A percentile compares a stretch with the other conserved stretches of the same genome.
These are phyloP conservation scores for Globisporangium canariense DNA, from an alignment of 352 stramenopile genomes.

Conservation along the genomic window DNA sequence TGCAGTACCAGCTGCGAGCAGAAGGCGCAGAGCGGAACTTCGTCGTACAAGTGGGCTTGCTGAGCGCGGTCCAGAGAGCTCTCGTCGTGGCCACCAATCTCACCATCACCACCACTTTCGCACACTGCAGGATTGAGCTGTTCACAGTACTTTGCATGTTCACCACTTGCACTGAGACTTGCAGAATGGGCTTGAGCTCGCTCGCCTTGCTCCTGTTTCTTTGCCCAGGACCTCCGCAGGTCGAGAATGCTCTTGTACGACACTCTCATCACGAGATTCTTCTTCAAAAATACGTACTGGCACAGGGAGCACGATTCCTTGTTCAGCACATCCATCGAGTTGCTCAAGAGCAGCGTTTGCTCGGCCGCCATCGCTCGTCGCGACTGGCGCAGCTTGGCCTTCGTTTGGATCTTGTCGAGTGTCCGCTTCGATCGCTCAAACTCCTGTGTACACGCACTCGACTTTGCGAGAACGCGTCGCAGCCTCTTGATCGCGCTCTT, in stretches of 20 bases:
- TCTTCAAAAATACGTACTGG: constrained; percentile 54
- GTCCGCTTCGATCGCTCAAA: constrained; percentile 47
- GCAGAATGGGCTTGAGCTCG: background rate
- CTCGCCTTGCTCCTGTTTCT: background rate
- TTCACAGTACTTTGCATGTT: background rate
- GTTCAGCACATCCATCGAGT: constrained; percentile 45
- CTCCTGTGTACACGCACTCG: constrained; percentile 51
- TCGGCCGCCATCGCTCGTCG: constrained; percentile 33
- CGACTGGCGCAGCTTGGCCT: constrained; percentile 34
- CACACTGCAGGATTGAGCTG: background rate
- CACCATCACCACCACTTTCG: background rate
- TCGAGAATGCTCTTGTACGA: constrained; percentile 66
- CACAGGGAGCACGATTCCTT: constrained; percentile 59
- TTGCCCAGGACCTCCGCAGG: constrained; percentile 38
- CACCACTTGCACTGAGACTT: background rate
- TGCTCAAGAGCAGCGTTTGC: constrained; percentile 45
- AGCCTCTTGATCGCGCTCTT: constrained; percentile 52
- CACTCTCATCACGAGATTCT: constrained; percentile 50
- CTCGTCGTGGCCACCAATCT: constrained; percentile 8
- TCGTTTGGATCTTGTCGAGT: constrained; percentile 50
- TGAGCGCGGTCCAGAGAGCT: constrained; percentile 22
- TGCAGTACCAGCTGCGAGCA: constrained; percentile 57
- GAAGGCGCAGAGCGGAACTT: constrained; percentile 53
- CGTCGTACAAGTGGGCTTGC: constrained; percentile 54
- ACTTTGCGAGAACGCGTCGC: constrained; percentile 55